A percentile compares a stretch with the other conserved stretches of the same genome.
Conservation (phyloP, 257 asterid genomes). For the Parsonsia alboflavescens region DNA sequence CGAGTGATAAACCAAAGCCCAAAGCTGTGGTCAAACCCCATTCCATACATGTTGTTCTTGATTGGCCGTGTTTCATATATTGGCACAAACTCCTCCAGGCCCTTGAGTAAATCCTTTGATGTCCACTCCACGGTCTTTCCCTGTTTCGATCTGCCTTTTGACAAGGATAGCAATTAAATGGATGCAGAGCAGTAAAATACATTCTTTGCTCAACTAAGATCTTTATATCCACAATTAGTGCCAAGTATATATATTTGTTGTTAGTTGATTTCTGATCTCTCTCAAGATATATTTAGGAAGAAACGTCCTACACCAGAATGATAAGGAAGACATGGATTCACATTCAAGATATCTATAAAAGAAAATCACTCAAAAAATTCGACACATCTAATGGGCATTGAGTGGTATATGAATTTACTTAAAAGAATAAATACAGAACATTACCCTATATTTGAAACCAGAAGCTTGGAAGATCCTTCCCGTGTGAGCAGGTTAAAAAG, state of each 20-base stretch:
- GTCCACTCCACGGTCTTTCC: constrained; percentile 94
- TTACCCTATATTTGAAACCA: background rate
- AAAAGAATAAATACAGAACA: background rate
- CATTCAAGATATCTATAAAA: background rate
- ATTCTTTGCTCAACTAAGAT: constrained; percentile 3
- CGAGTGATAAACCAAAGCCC: constrained; percentile 93
- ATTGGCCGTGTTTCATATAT: constrained; percentile 88
- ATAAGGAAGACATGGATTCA: background rate
- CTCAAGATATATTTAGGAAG: background rate
- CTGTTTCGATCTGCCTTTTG: constrained; percentile 99
- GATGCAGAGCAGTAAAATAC: constrained; percentile 17
- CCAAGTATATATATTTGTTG: background rate
- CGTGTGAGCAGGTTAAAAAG: background rate
- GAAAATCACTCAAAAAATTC: background rate
- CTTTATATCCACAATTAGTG: background rate
- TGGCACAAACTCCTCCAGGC: constrained; percentile 87
- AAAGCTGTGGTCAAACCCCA: constrained; percentile 98
- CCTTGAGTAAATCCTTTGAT: constrained; percentile 69
- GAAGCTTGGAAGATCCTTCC: background rate
- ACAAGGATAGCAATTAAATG: constrained; percentile 60
- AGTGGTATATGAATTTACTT: background rate
- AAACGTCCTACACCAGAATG: background rate
- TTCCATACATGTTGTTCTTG: constrained; percentile 85
- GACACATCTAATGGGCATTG: background rate
- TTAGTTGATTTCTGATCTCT: background rate